Percentiles rank a stretch among this genome's conserved stretches.
These are phyloP conservation scores for Clausena lansium DNA, from an alignment of 345 rosid genomes.

Conservation along the genomic window DNA sequence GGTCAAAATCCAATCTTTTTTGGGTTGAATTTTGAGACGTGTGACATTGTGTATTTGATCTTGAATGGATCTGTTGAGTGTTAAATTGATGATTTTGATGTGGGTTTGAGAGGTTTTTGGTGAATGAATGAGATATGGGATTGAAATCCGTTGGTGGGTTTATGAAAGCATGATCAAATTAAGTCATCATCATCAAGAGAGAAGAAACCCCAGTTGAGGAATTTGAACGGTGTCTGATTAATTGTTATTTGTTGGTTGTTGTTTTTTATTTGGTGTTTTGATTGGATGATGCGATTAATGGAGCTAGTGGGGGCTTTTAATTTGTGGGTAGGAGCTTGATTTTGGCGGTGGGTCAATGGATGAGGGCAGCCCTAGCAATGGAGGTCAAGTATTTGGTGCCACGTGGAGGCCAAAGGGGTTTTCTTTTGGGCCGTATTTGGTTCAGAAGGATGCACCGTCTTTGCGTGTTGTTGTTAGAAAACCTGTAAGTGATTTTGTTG, in stretches of 20 bases:
- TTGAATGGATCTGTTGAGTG: conserved; percentile 40
- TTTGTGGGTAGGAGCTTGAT: conserved; percentile 33
- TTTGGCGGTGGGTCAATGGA: conserved; percentile 47
- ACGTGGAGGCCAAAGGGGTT: conserved; percentile 65
- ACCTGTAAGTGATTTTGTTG: conserved; percentile 51
- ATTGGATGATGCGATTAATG: conserved; percentile 21
- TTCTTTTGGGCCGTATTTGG: conserved; percentile 47
- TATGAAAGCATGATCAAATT: conserved; percentile 17
- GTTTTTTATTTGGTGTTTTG: background rate
- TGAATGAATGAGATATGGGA: conserved; percentile 62
- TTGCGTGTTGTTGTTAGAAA: conserved; percentile 56
- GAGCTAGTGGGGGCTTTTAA: conserved; percentile 36
- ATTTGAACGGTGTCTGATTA: conserved; percentile 28
- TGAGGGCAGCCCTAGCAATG: conserved; percentile 51
- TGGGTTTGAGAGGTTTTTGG: conserved; percentile 28
- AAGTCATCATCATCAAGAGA: background rate
- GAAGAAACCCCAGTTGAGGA: conserved; percentile 22
- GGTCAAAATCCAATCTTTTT: conserved; percentile 13
- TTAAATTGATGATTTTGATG: conserved; percentile 34
- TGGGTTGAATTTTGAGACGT: background rate
- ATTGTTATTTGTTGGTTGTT: conserved; percentile 3
- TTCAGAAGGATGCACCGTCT: conserved; percentile 30
- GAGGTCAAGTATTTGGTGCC: conserved; percentile 32
- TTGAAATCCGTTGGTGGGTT: conserved; percentile 66
- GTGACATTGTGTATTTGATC: conserved; percentile 20